A percentile compares a stretch with the other conserved stretches of the same genome.
phyloP scores from a whole-genome alignment of 176 grass and related monocot genomes.

The Zoysia pacifica region DNA sequence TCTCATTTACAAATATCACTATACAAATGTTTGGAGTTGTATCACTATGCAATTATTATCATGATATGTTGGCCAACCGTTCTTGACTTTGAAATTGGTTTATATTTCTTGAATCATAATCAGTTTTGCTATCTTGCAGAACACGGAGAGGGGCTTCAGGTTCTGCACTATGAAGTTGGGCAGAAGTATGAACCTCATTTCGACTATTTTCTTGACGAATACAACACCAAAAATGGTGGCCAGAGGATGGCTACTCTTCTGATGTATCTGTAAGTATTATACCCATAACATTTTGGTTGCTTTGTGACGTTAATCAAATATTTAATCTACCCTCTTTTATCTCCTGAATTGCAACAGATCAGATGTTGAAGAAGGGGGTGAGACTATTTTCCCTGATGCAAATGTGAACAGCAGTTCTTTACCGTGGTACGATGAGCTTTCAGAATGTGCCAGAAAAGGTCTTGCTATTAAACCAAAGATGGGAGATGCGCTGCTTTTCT shows the following conservation, averaged over 20 bases:
- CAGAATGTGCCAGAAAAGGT: constrained; percentile 79
- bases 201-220: constrained; percentile 91
- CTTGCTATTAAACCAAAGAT: constrained; percentile 81
- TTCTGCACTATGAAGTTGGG: constrained; percentile 93
- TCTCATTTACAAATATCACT: neutral
- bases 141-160: constrained; percentile 84
- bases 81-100: neutral
- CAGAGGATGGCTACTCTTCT: constrained; percentile 90
- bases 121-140: constrained; percentile 43
- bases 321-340: neutral
- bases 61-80: neutral
- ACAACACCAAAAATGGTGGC: constrained; percentile 85
- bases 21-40: neutral
- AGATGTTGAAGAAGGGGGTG: constrained; percentile 95
- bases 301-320: neutral
- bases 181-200: constrained; percentile 95
- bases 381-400: constrained; percentile 91
- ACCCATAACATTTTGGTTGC: constrained; percentile 10
- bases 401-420: constrained; percentile 75
- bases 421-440: constrained; percentile 75
- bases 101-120: neutral
- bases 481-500: constrained; percentile 93
- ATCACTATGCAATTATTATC: neutral
- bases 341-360: constrained; percentile 43
- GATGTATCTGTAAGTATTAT: constrained; percentile 92